phyloP scores from a whole-genome alignment of 2,329 filamentous ascomycete genomes.

The Diaporthe ilicicola region DNA sequence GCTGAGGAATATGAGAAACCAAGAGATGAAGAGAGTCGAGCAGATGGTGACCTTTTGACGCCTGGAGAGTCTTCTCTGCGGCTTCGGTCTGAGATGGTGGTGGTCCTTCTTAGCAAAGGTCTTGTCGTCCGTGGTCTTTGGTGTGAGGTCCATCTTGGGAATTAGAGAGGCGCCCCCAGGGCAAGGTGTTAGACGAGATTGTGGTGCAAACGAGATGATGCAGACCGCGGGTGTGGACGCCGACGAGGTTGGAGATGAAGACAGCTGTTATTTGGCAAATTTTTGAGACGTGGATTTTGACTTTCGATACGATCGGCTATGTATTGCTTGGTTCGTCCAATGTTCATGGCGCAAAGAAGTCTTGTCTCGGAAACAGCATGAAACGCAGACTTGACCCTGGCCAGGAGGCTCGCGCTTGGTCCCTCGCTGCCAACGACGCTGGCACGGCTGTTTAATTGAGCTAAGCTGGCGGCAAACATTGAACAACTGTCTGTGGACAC shows the following conservation, averaged over 20 bases:
- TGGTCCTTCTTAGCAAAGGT: constrained; percentile 7
- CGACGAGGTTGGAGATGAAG: constrained; percentile 1
- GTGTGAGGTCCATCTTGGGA: not conserved
- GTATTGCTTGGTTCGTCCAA: constrained; percentile 15
- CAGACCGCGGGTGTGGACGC: not conserved
- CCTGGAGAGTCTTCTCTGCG: not conserved
- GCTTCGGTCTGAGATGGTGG: not conserved
- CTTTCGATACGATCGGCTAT: not conserved
- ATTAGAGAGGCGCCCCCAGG: not conserved
- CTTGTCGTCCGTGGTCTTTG: not conserved
- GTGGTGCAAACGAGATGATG: not conserved
- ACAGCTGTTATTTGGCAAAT: not conserved
- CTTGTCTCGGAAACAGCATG: constrained; percentile 16
- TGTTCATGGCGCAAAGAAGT: not conserved
- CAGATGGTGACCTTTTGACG: not conserved
- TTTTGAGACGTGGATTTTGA: not conserved
- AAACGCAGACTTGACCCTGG: constrained; percentile 3
- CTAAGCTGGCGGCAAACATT: not conserved
- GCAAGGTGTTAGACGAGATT: not conserved
- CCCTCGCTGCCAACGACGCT: not conserved
- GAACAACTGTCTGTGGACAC: not conserved
- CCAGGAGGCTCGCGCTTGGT: not conserved
- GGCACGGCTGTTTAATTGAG: too few relatives aligned
- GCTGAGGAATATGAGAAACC: constrained; percentile 49
- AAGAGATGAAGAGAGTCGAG: constrained; percentile 19